Conservation (phyloP, 2,329 filamentous ascomycete species). For the Emericellopsis cladophorae region DNA sequence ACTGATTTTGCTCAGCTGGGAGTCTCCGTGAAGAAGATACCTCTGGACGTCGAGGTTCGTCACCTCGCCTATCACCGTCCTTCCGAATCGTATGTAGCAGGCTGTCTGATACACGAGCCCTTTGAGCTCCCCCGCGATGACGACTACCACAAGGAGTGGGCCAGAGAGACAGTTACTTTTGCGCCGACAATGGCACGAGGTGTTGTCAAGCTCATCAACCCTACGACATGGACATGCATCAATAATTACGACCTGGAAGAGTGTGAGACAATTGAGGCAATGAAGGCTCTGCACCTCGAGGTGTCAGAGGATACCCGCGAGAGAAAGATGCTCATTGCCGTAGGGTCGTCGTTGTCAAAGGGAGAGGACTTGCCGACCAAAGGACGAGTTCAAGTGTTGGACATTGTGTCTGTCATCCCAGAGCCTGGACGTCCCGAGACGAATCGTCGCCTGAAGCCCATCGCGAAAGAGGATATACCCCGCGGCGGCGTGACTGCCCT, state of each 20-base stretch:
- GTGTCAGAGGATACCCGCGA: constrained; percentile 86
- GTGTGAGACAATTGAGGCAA: constrained; percentile 65
- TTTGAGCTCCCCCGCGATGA: constrained; percentile 84
- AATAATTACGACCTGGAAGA: constrained; percentile 62
- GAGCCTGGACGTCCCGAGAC: constrained; percentile 78
- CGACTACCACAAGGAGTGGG: constrained; percentile 71
- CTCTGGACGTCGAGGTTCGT: constrained; percentile 57
- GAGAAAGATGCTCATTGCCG: constrained; percentile 65
- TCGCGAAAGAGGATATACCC: constrained; percentile 82
- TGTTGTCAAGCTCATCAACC: constrained; percentile 65
- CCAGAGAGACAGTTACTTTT: constrained; percentile 52
- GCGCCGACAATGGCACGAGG: constrained; percentile 61
- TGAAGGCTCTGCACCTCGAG: constrained; percentile 77
- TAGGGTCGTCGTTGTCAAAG: constrained; percentile 75
- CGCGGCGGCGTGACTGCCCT: constrained; percentile 84
- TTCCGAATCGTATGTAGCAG: constrained; percentile 64
- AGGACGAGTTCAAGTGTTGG: constrained; percentile 80
- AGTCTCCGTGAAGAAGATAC: constrained; percentile 61
- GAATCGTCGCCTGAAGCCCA: constrained; percentile 69
- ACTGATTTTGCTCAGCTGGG: constrained; percentile 63
- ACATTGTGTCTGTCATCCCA: constrained; percentile 83
- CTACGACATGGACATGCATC: constrained; percentile 65
- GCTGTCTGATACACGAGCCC: constrained; percentile 51
- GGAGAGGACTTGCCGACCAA: constrained; percentile 84
- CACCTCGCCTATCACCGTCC: constrained; percentile 65